Evolutionary conservation across 2,329 filamentous ascomycete genomes (phyloP), one percentile per base, ranked within the genome.

Genomic region (Fusarium abutilonis): DNA sequence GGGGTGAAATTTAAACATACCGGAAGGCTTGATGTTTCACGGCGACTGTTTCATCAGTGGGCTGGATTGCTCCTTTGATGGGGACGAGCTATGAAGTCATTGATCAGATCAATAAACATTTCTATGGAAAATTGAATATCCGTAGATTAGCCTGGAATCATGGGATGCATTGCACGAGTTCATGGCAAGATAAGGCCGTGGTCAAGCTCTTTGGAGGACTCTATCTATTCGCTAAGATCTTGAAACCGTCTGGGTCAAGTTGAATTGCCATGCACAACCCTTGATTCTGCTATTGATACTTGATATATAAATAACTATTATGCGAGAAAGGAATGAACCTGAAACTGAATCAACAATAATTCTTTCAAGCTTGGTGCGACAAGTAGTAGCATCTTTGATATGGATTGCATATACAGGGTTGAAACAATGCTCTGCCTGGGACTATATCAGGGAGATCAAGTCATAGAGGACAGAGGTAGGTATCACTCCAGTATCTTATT

Each of bases 71-170:
- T 40, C n/a, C 45, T 26, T 17, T 11, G 19, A 48, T 51, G 60
- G 42, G 31, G 15, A 43, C 6, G 21, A 41, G 35, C 2, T 32
- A 61, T 56, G 29, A 64, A 63, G 60, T 64, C 60, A 63, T 60
- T 23, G 14, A 32, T 60, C 9, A 13, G 43, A 43, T 49, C 34
- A n/a, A 39, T 21, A 15, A 13, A 46, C 17, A 44, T 11, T 54
- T 38, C 14, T 34, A 35, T 8, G 8, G 29, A 47, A 60, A 23
- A 60, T 54, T 54, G 17, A 21, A 38, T 41, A n/a, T 41, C 21
- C 17, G 44, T n/a, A 17, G 23, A 32, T 3, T 36, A 32, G 14
- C 54, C 21, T 44, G 39, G 34, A 26, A 51, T 19, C 19, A 19
- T 19, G 19, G 19, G 19, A 19, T 19, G 19, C 19, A 3, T 19